Evolutionary conservation across 768 basidiomycete species (phyloP).

Genomic region (Auriscalpium orientale): DNA sequence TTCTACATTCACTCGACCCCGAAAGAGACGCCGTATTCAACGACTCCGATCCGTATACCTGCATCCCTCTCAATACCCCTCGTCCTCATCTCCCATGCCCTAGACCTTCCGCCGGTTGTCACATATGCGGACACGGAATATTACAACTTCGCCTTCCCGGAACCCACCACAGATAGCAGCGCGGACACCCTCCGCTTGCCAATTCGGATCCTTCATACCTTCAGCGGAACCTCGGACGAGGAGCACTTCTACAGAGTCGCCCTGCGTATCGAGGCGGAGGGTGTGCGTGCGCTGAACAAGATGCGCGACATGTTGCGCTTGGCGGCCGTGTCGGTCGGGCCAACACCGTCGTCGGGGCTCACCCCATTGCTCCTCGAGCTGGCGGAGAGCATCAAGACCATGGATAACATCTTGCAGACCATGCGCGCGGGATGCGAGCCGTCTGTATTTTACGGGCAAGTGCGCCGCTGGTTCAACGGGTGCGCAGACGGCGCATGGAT

Average conservation of each 20-base stretch:
- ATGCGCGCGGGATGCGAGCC: not conserved
- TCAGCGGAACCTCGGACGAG: constrained; percentile 2
- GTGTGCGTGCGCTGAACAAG: not conserved
- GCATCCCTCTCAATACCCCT: not conserved
- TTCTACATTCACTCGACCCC: constrained; percentile 1
- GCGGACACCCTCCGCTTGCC: not conserved
- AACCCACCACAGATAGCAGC: not conserved
- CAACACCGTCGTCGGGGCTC: not conserved
- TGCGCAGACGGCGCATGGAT: not conserved
- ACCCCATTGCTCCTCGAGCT: not conserved
- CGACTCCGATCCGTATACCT: not conserved
- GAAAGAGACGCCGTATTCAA: not conserved
- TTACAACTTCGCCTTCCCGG: not conserved
- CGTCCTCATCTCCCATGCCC: not conserved
- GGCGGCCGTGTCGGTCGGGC: not conserved
- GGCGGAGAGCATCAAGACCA: not conserved
- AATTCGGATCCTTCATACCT: not conserved
- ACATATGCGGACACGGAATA: not conserved
- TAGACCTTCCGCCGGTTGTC: constrained; percentile 1
- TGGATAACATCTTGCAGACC: not conserved
- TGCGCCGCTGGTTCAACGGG: constrained; percentile 1
- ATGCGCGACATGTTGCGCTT: not conserved
- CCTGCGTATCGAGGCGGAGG: not conserved
- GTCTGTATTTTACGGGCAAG: not conserved
- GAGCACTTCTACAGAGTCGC: not conserved